Evolutionary conservation across 140 eudicot genomes (phyloP).

Genomic region (Anethum foeniculum): DNA sequence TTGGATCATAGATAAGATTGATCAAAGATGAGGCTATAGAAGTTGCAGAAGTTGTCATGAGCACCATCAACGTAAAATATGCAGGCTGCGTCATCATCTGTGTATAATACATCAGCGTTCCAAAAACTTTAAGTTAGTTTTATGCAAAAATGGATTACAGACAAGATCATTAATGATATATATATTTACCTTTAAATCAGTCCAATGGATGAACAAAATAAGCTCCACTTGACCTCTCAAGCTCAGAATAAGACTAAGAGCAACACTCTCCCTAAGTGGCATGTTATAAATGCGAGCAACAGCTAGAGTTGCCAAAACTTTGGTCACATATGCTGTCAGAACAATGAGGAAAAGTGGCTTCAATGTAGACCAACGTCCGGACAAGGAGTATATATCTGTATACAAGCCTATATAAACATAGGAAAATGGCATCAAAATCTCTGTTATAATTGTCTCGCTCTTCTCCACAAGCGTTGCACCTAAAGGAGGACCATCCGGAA

Average conservation of each 20-base stretch:
- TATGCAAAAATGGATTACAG: background rate
- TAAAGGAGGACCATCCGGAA: conserved; percentile 92
- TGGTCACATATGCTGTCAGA: conserved; percentile 34
- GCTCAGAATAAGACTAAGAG: conserved; percentile 66
- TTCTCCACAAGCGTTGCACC: conserved; percentile 77
- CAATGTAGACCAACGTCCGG: conserved; percentile 42
- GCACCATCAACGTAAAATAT: conserved; percentile 53
- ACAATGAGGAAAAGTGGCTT: conserved; percentile 45
- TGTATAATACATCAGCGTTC: background rate
- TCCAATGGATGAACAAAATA: conserved; percentile 65
- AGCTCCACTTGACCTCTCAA: conserved; percentile 80
- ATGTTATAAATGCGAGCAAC: conserved; percentile 40
- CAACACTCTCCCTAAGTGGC: conserved; percentile 54
- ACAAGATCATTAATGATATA: background rate
- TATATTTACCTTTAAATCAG: conserved; percentile 53
- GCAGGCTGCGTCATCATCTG: conserved; percentile 59
- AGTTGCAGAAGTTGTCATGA: conserved; percentile 35
- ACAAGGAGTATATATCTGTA: conserved; percentile 47
- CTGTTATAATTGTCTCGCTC: conserved; percentile 40
- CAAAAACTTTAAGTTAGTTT: background rate
- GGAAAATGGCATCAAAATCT: conserved; percentile 77
- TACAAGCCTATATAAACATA: conserved; percentile 55
- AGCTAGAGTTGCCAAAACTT: conserved; percentile 35
- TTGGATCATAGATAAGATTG: conserved; percentile 64
- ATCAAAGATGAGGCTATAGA: conserved; percentile 54